Evolutionary conservation across 176 grass and related monocot genomes (phyloP).

Genomic region (Oryza glaberrima): DNA sequence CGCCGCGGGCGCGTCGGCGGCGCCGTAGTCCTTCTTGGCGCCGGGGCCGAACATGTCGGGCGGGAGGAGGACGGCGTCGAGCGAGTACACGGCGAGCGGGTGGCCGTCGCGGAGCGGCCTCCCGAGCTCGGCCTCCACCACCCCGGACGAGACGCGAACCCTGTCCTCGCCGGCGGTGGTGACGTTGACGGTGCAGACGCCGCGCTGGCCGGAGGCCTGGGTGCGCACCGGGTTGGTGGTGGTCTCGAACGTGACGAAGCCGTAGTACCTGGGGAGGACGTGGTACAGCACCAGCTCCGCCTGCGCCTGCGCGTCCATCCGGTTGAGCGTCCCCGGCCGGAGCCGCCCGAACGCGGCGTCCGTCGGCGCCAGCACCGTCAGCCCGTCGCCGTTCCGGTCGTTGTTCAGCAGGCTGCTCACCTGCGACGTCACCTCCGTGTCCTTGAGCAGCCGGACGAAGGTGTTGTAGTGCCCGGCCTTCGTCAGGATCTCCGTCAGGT

Average conservation of each 20-base stretch:
- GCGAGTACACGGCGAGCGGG: conserved; percentile 49
- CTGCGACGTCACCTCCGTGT: conserved; percentile 54
- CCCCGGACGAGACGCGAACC: conserved; percentile 47
- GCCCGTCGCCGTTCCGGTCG: conserved; percentile 39
- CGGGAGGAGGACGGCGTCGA: conserved; percentile 48
- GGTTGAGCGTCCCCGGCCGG: conserved; percentile 49
- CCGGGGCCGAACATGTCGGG: conserved; percentile 50
- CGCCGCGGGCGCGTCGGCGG: not conserved
- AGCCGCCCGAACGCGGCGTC: conserved; percentile 50
- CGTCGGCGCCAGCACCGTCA: conserved; percentile 51
- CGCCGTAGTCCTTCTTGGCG: not conserved
- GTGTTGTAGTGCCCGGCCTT: conserved; percentile 51
- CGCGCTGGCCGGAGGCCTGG: conserved; percentile 45
- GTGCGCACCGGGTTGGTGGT: conserved; percentile 58
- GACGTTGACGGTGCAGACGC: conserved; percentile 52
- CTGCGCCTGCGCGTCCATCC: conserved; percentile 48
- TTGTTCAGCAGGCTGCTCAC: conserved; percentile 45
- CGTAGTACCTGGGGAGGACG: conserved; percentile 58
- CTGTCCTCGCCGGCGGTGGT: conserved; percentile 33
- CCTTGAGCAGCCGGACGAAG: conserved; percentile 58
- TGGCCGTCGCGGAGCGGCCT: conserved; percentile 38
- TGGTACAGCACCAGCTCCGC: conserved; percentile 60
- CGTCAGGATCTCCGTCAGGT: conserved; percentile 50
- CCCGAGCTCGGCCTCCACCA: conserved; percentile 35
- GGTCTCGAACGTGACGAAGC: conserved; percentile 48